These are phyloP conservation scores for Linderina pennispora DNA, from an alignment of 192 early-diverging fungal species.

Conservation along the genomic window DNA sequence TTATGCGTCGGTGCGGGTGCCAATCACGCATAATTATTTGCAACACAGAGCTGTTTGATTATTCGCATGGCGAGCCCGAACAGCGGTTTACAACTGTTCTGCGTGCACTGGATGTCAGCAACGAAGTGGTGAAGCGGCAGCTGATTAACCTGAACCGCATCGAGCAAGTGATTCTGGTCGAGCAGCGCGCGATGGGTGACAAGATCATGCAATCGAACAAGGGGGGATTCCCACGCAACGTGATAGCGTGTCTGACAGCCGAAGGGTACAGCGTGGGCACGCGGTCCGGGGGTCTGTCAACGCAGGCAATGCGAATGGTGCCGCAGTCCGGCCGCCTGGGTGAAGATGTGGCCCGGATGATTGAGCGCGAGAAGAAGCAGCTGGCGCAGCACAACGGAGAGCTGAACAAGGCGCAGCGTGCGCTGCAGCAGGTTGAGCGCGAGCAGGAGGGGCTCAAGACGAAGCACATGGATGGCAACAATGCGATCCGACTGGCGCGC, in stretches of 20 bases:
- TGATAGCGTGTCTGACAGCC: conserved; percentile 53
- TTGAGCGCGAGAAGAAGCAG: conserved; percentile 25
- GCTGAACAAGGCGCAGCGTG: conserved; percentile 7
- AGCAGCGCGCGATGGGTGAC: conserved; percentile 40
- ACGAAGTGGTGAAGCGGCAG: conserved; percentile 69
- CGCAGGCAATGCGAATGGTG: conserved; percentile 33
- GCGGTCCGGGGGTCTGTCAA: conserved; percentile 37
- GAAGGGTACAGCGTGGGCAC: conserved; percentile 59
- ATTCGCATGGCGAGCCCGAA: conserved; percentile 57
- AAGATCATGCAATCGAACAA: conserved; percentile 43
- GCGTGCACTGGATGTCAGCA: conserved; percentile 51
- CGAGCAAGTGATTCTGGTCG: conserved; percentile 64
- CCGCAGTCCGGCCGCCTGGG: conserved; percentile 46
- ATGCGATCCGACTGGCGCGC: conserved; percentile 36
- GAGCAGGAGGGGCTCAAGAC: conserved; percentile 39
- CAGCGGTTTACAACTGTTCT: conserved; percentile 55
- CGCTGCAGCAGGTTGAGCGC: conserved; percentile 9
- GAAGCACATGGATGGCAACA: conserved; percentile 14
- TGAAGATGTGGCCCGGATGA: conserved; percentile 44
- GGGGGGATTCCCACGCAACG: conserved; percentile 55
- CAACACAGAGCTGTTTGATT: conserved; percentile 62
- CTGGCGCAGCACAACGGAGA: conserved; percentile 6
- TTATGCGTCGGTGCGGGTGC: conserved; percentile 49
- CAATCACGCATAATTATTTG: conserved; percentile 56
- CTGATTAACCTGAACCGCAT: conserved; percentile 62